phyloP scores from a whole-genome alignment of 495 filamentous ascomycete genomes.

The Neurospora cerealis region DNA sequence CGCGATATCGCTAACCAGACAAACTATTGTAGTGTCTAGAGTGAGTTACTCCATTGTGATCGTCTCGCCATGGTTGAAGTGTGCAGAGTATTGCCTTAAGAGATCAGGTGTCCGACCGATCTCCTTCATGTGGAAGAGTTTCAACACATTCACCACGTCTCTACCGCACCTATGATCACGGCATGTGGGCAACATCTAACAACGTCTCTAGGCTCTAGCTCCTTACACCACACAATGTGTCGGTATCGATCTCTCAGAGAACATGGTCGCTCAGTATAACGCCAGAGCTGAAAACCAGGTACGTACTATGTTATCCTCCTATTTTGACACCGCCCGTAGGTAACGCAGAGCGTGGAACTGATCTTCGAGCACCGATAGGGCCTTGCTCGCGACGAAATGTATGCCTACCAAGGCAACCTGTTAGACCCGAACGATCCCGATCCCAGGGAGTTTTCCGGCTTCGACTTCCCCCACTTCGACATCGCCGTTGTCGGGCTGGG shows the following conservation, averaged over 20 bases:
- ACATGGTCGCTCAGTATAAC: conserved; percentile 56
- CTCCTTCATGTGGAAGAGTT: neutral
- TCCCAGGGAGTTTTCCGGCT: conserved; percentile 28
- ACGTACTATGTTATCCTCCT: neutral
- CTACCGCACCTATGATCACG: neutral
- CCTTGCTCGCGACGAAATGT: conserved; percentile 38
- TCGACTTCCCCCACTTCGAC: conserved; percentile 51
- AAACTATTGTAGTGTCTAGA: conserved; percentile 1
- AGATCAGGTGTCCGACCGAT: neutral
- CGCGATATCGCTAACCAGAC: neutral
- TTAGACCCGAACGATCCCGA: conserved; percentile 27
- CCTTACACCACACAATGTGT: conserved; percentile 50
- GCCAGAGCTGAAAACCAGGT: conserved; percentile 33
- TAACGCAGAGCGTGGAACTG: neutral
- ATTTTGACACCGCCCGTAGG: too few relatives aligned
- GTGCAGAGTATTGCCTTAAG: neutral
- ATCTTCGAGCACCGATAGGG: conserved; percentile 19
- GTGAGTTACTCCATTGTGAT: neutral
- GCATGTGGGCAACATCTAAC: neutral
- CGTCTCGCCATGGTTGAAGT: neutral
- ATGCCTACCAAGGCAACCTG: conserved; percentile 52
- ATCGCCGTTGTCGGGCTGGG: conserved; percentile 54
- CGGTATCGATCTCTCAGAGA: conserved; percentile 58
- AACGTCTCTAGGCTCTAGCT: conserved; percentile 37
- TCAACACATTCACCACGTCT: neutral